Percentiles rank a stretch among this genome's conserved stretches.
Conservation (phyloP, 2,329 filamentous ascomycete species). For the Botryosphaeria dothidea region DNA sequence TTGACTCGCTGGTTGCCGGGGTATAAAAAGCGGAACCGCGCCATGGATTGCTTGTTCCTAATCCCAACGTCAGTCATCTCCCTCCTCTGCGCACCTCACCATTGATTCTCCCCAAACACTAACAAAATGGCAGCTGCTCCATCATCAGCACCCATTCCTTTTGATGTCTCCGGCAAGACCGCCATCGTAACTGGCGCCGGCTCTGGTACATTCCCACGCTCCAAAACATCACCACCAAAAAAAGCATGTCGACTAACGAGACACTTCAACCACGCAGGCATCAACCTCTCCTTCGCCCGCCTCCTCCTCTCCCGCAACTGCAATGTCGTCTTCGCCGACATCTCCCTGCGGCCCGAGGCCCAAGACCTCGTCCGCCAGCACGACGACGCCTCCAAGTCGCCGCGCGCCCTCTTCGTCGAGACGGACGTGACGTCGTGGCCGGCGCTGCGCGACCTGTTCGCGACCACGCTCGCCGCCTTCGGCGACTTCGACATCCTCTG, state of each 20-base stretch:
- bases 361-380: constrained; percentile 36
- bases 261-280: constrained; percentile 35
- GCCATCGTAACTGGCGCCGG: constrained; percentile 45
- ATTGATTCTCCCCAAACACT: not conserved
- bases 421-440: constrained; percentile 45
- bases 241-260: not conserved
- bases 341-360: constrained; percentile 50
- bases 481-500: constrained; percentile 48
- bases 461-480: constrained; percentile 31
- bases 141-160: constrained; percentile 2
- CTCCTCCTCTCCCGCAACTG: constrained; percentile 47
- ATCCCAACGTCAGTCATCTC: not conserved
- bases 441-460: constrained; percentile 36
- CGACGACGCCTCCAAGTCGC: constrained; percentile 29
- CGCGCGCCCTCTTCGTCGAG: constrained; percentile 45
- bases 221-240: not conserved
- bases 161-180: constrained; percentile 36
- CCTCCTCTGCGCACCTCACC: not conserved
- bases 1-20: not conserved
- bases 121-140: constrained; percentile 7
- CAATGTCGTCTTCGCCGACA: constrained; percentile 51
- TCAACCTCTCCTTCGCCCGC: constrained; percentile 48
- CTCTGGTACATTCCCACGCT: constrained; percentile 29
- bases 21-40: not conserved
- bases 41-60: not conserved